These are phyloP conservation scores for Penicillium sp. DNA, from an alignment of 2,329 filamentous ascomycete genomes.

Conservation along the genomic window DNA sequence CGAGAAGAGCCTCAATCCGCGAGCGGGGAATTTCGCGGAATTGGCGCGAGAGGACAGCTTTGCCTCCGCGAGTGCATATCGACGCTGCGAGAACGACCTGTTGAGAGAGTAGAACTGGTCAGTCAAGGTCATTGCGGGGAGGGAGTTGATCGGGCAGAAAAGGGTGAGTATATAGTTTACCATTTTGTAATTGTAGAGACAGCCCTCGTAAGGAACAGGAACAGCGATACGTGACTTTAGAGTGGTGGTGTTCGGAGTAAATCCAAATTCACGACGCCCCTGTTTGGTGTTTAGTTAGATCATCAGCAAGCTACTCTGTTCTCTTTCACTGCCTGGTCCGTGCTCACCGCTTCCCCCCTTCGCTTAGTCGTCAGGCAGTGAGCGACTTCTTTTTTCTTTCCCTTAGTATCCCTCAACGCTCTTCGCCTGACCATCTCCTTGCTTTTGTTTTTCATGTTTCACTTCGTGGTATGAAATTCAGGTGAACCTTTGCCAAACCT, in stretches of 20 bases:
- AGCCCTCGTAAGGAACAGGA: neutral
- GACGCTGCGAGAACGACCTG: constrained; percentile 98
- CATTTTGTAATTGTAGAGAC: constrained; percentile 23
- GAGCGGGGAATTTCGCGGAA: constrained; percentile 98
- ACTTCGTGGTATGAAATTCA: neutral
- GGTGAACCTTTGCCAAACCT: neutral
- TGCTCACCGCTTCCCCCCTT: constrained; percentile 33
- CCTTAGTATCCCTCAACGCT: neutral
- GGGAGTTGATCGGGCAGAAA: neutral
- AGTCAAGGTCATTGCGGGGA: neutral
- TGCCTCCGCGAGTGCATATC: constrained; percentile 97
- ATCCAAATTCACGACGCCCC: constrained; percentile 3
- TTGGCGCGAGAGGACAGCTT: constrained; percentile 95
- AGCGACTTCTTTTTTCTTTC: constrained; percentile 8
- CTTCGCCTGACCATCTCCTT: neutral
- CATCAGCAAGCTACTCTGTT: constrained; percentile 39
- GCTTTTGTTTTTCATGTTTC: neutral
- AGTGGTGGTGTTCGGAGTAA: neutral
- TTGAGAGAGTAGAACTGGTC: constrained; percentile 16
- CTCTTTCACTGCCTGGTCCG: constrained; percentile 39
- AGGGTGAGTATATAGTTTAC: constrained; percentile 18
- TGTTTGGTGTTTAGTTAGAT: constrained; percentile 21
- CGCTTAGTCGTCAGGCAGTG: constrained; percentile 33
- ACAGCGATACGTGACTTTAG: neutral
- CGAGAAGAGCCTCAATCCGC: constrained; percentile 91